A percentile compares a stretch with the other conserved stretches of the same genome.
phyloP scores from a whole-genome alignment of 805 yeast species.

The Kuraishia borneana region DNA sequence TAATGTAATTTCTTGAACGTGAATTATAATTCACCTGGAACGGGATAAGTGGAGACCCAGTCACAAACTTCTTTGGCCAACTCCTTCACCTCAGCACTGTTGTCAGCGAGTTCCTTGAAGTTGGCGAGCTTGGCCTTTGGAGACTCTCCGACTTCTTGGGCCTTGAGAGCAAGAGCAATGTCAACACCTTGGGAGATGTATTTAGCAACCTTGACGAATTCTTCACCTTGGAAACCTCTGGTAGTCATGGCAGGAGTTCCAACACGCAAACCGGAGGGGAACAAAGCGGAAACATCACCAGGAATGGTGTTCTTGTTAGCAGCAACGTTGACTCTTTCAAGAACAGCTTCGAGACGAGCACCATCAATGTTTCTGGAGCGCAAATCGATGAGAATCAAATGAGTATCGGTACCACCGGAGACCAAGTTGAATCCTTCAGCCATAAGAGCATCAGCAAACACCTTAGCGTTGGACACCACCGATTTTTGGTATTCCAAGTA shows the following conservation, averaged over 20 bases:
- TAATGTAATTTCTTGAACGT: too few species aligned
- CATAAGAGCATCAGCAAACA: conserved; percentile 59
- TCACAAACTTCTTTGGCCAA: conserved; percentile 55
- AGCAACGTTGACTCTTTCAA: conserved; percentile 87
- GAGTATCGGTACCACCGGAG: conserved; percentile 91
- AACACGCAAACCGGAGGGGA: conserved; percentile 92
- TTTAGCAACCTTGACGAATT: conserved; percentile 70
- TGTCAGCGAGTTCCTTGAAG: conserved; percentile 63
- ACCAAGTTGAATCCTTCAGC: conserved; percentile 67
- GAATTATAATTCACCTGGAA: conserved; percentile 70
- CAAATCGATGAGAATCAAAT: conserved; percentile 76
- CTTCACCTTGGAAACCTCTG: conserved; percentile 74
- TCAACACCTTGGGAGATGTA: conserved; percentile 74
- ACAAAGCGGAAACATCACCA: conserved; percentile 90
- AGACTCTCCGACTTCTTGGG: conserved; percentile 43
- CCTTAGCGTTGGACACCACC: conserved; percentile 73
- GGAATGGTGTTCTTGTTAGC: conserved; percentile 95
- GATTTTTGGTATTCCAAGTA: conserved; percentile 76
- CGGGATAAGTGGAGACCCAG: conserved; percentile 73
- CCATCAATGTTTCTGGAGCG: conserved; percentile 81
- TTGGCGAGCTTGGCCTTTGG: conserved; percentile 51
- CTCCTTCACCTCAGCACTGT: conserved; percentile 45
- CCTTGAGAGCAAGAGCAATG: conserved; percentile 51
- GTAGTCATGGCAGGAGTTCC: conserved; percentile 99
- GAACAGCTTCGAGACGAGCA: conserved; percentile 86